phyloP scores from a whole-genome alignment of 495 filamentous ascomycete genomes.

The Hypoxylon crocopeplum region DNA sequence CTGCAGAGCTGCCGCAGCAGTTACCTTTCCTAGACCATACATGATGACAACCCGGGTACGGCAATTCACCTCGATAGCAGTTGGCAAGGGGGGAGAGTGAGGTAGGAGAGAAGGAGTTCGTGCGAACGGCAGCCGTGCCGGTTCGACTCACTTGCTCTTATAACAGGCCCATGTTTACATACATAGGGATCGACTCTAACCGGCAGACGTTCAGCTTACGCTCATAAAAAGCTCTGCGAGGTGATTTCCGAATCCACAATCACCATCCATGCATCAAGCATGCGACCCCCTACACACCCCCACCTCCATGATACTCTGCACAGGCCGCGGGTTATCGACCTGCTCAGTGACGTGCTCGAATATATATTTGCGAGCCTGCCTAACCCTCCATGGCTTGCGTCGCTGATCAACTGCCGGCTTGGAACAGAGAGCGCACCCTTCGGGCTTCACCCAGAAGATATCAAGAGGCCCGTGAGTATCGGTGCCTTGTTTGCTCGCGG shows the following conservation, averaged over 20 bases:
- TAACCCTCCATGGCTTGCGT: too few species aligned
- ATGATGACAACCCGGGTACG: not conserved
- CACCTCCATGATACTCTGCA: constrained; percentile 5
- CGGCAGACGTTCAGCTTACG: too few species aligned
- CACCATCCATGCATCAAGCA: not conserved
- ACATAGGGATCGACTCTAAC: constrained; percentile 21
- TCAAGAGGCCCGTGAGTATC: too few species aligned
- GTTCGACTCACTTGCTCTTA: constrained; percentile 3
- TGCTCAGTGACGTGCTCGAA: constrained; percentile 25
- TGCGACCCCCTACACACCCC: constrained; percentile 2
- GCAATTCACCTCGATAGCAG: not conserved
- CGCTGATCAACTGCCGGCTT: constrained; percentile 17
- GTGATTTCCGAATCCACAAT: constrained; percentile 12
- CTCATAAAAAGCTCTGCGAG: too few species aligned
- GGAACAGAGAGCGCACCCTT: constrained; percentile 1
- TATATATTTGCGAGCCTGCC: constrained; percentile 9
- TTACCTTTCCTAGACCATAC: constrained; percentile 3
- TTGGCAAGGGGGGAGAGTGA: not conserved
- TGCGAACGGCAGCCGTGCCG: not conserved
- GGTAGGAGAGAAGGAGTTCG: not conserved
- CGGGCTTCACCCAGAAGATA: too few species aligned
- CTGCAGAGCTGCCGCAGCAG: constrained; percentile 29
- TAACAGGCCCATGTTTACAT: constrained; percentile 9
- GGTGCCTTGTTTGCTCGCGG: constrained; percentile 3
- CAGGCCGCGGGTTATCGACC: too few species aligned